Evolutionary conservation across 352 stramenopile genomes (phyloP).

Genomic region (Pythium pectinolyticum): DNA sequence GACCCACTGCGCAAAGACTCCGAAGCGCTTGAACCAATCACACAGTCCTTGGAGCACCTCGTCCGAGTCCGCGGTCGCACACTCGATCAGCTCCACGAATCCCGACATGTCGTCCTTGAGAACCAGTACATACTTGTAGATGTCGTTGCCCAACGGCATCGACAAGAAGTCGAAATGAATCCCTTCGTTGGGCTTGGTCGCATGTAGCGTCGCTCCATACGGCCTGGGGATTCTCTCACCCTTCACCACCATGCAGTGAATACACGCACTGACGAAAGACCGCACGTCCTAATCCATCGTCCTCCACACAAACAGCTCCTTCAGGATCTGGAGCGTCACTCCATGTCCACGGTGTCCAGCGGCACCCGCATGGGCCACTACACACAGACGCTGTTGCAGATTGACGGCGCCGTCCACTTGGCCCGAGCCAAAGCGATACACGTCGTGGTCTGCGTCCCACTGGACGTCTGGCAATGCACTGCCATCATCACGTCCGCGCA

Average conservation of each 20-base stretch:
- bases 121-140: slow-evolving; percentile 28
- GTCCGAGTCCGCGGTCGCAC: slow-evolving; percentile 5
- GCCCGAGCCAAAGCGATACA: not conserved
- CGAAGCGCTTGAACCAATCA: slow-evolving; percentile 31
- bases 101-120: slow-evolving; percentile 37
- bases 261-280: slow-evolving; percentile 17
- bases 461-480: not conserved
- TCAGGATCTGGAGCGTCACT: slow-evolving; percentile 18
- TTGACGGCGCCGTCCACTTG: slow-evolving; percentile 12
- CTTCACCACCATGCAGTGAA: slow-evolving; percentile 26
- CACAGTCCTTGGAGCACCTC: not conserved
- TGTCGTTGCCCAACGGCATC: slow-evolving; percentile 11
- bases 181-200: slow-evolving; percentile 36
- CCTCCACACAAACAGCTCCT: slow-evolving; percentile 18
- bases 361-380: slow-evolving; percentile 28
- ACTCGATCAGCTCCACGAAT: slow-evolving; percentile 28
- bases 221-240: slow-evolving; percentile 19
- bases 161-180: slow-evolving; percentile 42
- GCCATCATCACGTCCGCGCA: not conserved
- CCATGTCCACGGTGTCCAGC: slow-evolving; percentile 28
- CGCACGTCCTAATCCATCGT: slow-evolving; percentile 13
- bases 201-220: slow-evolving; percentile 22
- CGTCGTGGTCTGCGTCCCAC: slow-evolving; percentile 6
- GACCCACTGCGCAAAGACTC: slow-evolving; percentile 20
- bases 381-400: slow-evolving; percentile 25